Evolutionary conservation across 1,284 basidiomycete genomes (phyloP).

Genomic region (Austroboletus niveus): DNA sequence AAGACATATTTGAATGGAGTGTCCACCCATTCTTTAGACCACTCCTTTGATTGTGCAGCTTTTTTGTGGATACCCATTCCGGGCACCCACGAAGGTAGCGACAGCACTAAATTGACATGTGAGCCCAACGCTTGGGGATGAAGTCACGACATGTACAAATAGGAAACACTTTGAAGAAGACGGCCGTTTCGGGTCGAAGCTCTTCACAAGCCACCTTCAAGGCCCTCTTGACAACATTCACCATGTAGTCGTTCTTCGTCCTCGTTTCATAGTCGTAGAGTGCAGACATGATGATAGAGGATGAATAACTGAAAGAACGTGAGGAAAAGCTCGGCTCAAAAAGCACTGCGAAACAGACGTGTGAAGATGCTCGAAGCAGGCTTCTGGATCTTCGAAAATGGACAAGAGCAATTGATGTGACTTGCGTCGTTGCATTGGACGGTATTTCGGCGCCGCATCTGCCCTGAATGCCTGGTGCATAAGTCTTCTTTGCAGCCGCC

Average conservation of each 20-base stretch:
- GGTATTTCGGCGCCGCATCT: conserved; percentile 13
- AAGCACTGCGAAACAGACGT: neutral
- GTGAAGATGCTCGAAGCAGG: conserved; percentile 15
- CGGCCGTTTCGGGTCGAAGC: conserved; percentile 17
- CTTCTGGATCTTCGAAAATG: conserved; percentile 15
- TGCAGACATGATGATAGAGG: conserved; percentile 24
- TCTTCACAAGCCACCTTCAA: conserved; percentile 17
- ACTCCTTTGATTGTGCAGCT: conserved; percentile 15
- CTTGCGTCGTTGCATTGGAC: conserved; percentile 21
- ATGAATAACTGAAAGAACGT: conserved; percentile 13
- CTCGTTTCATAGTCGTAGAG: conserved; percentile 24
- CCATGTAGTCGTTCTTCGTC: conserved; percentile 13
- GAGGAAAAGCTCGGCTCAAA: neutral
- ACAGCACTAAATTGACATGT: conserved; percentile 16
- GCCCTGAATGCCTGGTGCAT: conserved; percentile 21
- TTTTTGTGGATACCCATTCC: conserved; percentile 19
- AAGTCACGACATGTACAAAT: conserved; percentile 3
- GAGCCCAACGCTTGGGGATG: neutral
- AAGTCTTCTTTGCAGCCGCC: conserved; percentile 20
- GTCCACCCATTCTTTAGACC: conserved; percentile 20
- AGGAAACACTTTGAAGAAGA: conserved; percentile 17
- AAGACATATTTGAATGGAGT: conserved; percentile 18
- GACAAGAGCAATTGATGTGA: conserved; percentile 8
- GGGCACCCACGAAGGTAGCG: conserved; percentile 15
- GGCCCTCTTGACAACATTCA: conserved; percentile 16